Evolutionary conservation across 2,329 filamentous ascomycete species (phyloP), one percentile per base, ranked within the genome.

Genomic region (Aspergillus fumigatiaffinis): DNA sequence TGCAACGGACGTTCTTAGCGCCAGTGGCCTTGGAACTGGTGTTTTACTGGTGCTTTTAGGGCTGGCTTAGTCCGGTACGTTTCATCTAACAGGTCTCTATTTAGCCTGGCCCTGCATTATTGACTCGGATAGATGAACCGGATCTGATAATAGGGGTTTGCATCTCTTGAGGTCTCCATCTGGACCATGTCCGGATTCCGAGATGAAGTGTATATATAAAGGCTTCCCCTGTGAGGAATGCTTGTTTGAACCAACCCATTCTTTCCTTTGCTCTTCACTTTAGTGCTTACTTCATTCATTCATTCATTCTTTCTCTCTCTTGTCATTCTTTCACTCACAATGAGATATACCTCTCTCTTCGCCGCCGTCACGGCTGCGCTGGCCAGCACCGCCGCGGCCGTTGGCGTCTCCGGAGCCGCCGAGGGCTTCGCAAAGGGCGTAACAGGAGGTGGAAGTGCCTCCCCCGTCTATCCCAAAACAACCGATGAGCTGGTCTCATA

Each of bases 361-460:
- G n/a, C 50, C 50, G 51, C 51, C n/a, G 25, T 29, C 23, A 28
- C 44, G 14, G 51, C 51, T 32, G 42, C 42, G 1, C 10, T 46
- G 42, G 44, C 23, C 41, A 46, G 35, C 17, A 46, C 51, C 23
- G 38, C 41, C 17, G 25, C 51, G 7, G 51, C 51, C 23, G 12
- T 46, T 38, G 44, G 51, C 50, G 68, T 70, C 52, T 62, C 63
- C 8, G 68, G 68, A 26, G 51, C 73, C 35, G 70, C 77, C 14
- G 73, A 77, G 57, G 79, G 79, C 49, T 81, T 81, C 56, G 79
- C 77, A 10, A 68, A 72, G 54, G 81, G 82, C 54, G 80, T 83
- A 25, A 87, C 84, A 14, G 85, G 85, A 47, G 85, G 85, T 64
- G 84, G 83, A 53, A 76, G 63, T 56, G 83, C 81, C 26, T 71